A percentile compares a stretch with the other conserved stretches of the same genome.
These are phyloP conservation scores for Pythium coloratum DNA, from an alignment of 352 stramenopile genomes.

Conservation along the genomic window DNA sequence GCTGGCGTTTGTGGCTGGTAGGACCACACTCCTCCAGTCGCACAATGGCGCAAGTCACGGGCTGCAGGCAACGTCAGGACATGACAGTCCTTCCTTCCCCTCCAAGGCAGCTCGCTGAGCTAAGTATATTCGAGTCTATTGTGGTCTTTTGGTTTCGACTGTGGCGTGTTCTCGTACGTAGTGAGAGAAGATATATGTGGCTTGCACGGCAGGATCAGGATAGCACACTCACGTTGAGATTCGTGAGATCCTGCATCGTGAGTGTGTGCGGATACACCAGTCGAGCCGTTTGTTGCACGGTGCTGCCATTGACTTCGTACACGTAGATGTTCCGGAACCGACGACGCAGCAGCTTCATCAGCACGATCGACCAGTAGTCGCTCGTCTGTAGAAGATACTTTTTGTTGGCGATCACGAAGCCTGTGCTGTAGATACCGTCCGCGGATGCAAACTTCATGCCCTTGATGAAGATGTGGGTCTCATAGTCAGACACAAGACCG, in stretches of 20 bases:
- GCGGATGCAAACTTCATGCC: constrained; percentile 33
- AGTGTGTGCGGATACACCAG: constrained; percentile 37
- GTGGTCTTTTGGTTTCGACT: not conserved
- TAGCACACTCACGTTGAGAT: constrained; percentile 32
- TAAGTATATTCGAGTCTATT: not conserved
- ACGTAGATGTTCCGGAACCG: constrained; percentile 45
- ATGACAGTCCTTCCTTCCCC: no score
- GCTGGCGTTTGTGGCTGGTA: no score
- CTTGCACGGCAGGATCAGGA: constrained; percentile 9
- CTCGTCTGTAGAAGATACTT: constrained; percentile 47
- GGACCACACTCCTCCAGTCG: no score
- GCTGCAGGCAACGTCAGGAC: no score
- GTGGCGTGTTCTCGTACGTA: no score
- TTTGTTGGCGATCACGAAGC: constrained; percentile 52
- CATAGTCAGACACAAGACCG: constrained; percentile 38
- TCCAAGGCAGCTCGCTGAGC: no score
- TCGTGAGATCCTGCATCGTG: constrained; percentile 22
- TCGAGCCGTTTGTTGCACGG: constrained; percentile 23
- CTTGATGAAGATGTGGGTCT: constrained; percentile 43
- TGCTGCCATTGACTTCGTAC: constrained; percentile 33
- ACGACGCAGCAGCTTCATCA: constrained; percentile 43
- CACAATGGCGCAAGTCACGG: no score
- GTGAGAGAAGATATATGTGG: no score
- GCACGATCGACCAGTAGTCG: constrained; percentile 38
- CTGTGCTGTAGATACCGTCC: constrained; percentile 62